Conservation (phyloP, 768 basidiomycete species). For the Podaxis rugospora region DNA sequence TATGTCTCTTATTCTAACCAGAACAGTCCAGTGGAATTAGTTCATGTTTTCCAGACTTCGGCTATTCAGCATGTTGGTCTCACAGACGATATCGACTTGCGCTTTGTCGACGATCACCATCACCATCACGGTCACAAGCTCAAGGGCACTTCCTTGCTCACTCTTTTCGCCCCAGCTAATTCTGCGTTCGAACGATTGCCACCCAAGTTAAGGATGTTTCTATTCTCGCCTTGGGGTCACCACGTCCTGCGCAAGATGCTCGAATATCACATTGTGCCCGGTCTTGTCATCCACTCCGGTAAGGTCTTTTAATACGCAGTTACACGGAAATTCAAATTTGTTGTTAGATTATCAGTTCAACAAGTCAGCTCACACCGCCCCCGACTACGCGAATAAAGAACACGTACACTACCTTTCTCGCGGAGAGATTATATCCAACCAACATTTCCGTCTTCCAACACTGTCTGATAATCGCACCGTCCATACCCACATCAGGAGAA, state of each 20-base stretch:
- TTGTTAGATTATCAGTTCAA: conserved; percentile 27
- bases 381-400: background rate
- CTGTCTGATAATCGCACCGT: conserved; percentile 40
- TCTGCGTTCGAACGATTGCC: conserved; percentile 45
- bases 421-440: conserved; percentile 27
- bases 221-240: conserved; percentile 59
- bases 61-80: conserved; percentile 49
- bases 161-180: conserved; percentile 52
- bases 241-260: conserved; percentile 48
- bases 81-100: conserved; percentile 41
- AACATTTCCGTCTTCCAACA: conserved; percentile 35
- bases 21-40: background rate
- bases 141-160: conserved; percentile 42
- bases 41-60: conserved; percentile 37
- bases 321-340: background rate
- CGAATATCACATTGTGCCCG: conserved; percentile 53
- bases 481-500: conserved; percentile 43
- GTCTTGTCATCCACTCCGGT: conserved; percentile 47
- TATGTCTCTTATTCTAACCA: conserved; percentile 18
- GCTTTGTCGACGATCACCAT: conserved; percentile 30
- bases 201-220: conserved; percentile 42
- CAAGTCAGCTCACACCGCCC: conserved; percentile 14
- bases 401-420: conserved; percentile 9
- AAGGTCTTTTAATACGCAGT: conserved; percentile 13
- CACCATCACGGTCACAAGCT: conserved; percentile 33